Conservation (phyloP, 192 early-diverging fungal species). For the Linderina pennispora region DNA sequence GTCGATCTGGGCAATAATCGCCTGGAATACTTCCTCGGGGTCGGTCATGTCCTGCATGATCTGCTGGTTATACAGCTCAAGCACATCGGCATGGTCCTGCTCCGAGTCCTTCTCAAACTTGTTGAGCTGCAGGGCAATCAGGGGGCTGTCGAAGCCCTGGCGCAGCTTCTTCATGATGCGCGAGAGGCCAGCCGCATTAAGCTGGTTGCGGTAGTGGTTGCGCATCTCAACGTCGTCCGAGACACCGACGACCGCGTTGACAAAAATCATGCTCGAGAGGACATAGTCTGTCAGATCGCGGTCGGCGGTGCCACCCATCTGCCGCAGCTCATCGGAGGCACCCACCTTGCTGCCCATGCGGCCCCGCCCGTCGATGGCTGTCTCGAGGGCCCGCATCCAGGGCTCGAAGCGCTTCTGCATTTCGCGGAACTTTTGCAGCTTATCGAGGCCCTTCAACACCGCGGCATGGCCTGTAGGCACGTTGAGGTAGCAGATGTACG, state of each 20-base stretch:
- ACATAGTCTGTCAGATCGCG: conserved; percentile 71
- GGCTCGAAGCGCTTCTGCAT: conserved; percentile 65
- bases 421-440: conserved; percentile 60
- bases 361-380: conserved; percentile 74
- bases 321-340: conserved; percentile 64
- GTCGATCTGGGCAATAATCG: conserved; percentile 61
- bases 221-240: conserved; percentile 71
- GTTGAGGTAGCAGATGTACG: conserved; percentile 70
- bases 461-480: conserved; percentile 68
- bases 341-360: conserved; percentile 73
- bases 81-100: conserved; percentile 54
- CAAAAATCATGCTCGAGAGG: conserved; percentile 67
- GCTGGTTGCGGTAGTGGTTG: conserved; percentile 64
- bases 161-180: conserved; percentile 65
- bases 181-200: conserved; percentile 64
- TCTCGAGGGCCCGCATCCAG: conserved; percentile 70
- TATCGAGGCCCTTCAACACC: conserved; percentile 73
- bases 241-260: conserved; percentile 68
- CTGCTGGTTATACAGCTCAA: conserved; percentile 58
- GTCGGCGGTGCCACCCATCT: conserved; percentile 60
- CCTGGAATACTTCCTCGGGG: conserved; percentile 70
- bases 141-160: conserved; percentile 50
- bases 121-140: conserved; percentile 59
- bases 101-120: conserved; percentile 63
- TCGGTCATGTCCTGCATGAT: conserved; percentile 72